Base-by-base conservation (phyloP, 2,329 filamentous ascomycete species). In the Fusarium torreyae region DNA sequence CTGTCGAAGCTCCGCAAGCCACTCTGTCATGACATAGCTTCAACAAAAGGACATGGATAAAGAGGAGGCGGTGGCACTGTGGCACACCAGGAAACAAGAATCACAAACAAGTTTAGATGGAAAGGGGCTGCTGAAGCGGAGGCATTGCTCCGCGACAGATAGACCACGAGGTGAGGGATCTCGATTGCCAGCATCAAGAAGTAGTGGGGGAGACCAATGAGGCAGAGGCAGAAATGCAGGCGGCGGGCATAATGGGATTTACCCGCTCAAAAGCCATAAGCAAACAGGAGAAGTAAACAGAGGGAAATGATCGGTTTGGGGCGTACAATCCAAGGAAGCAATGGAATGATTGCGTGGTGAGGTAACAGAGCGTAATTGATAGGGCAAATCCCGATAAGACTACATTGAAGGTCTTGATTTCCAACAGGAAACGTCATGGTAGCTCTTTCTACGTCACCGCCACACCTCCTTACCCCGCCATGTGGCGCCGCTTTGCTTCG, bases 401-500 rank as follows among this genome's bases (percentile, higher is more conserved):
- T 20, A 20, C 18, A 20, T 20, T 13, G 10, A 10, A 31, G 10
- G 3, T 31, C 28, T 13, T 31, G 28, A 13, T 31, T n/a, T 6
- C 7, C 28, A 36, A 9, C 33, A 18, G 5, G n/a, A n/a, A 31
- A 55, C 57, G 57, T 61, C 57, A 61, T 56, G 18, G 31, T 20
- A 54, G 26, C 39, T 48, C 11, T 55, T 43, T n/a, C 20, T 55
- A 64, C 67, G 63, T 70, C 67, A 70, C 63, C 67, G 66, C 66
- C 66, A 68, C 65, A 68, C n/a, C 18, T 11, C 5, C 18, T n/a
- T 38, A 36, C 57, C 63, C 67, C 63, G 57, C 67, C 26, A 42
- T 70, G 67, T 70, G 67, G 67, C 67, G 67, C 54, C 43, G 26
- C 17, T 31, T 43, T 33, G n/a, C 33, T 52, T 17, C 26, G 31